Evolutionary conservation across 2,329 filamentous ascomycete genomes (phyloP).

Genomic region (Arachnomyces sp.): DNA sequence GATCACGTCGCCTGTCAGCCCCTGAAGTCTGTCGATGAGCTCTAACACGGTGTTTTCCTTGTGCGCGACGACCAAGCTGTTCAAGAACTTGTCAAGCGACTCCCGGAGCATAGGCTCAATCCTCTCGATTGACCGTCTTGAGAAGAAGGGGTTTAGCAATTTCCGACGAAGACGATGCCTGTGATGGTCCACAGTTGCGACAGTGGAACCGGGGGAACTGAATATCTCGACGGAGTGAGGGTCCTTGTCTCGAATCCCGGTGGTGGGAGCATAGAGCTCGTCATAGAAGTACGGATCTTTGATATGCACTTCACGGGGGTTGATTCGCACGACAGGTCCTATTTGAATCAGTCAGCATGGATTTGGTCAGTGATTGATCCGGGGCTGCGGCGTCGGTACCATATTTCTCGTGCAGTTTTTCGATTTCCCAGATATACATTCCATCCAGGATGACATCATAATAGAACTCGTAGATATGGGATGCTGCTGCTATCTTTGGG

Average conservation of each 20-base stretch:
- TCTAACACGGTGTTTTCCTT: too few relatives aligned
- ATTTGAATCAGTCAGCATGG: neutral
- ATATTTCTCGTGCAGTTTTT: conserved; percentile 16
- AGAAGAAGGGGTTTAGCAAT: conserved; percentile 22
- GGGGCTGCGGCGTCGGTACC: conserved; percentile 9
- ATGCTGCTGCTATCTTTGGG: conserved; percentile 13
- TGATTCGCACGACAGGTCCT: conserved; percentile 16
- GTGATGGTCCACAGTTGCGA: conserved; percentile 18
- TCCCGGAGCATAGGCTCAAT: conserved; percentile 14
- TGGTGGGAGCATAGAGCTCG: conserved; percentile 9
- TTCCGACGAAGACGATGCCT: conserved; percentile 20
- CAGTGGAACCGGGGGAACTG: conserved; percentile 21
- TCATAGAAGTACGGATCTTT: conserved; percentile 13
- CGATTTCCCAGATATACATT: conserved; percentile 12
- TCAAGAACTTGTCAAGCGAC: conserved; percentile 12
- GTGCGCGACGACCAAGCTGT: too few relatives aligned
- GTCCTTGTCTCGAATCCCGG: conserved; percentile 12
- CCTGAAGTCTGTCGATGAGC: too few relatives aligned
- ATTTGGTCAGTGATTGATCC: neutral
- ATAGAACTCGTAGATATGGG: conserved; percentile 15
- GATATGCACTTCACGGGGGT: conserved; percentile 15
- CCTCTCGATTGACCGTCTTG: conserved; percentile 12
- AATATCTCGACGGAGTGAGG: conserved; percentile 17
- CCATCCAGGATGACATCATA: conserved; percentile 13
- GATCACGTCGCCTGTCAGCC: conserved; percentile 15